Conservation (phyloP, 768 basidiomycete genomes). For the Piloderma croceum region DNA sequence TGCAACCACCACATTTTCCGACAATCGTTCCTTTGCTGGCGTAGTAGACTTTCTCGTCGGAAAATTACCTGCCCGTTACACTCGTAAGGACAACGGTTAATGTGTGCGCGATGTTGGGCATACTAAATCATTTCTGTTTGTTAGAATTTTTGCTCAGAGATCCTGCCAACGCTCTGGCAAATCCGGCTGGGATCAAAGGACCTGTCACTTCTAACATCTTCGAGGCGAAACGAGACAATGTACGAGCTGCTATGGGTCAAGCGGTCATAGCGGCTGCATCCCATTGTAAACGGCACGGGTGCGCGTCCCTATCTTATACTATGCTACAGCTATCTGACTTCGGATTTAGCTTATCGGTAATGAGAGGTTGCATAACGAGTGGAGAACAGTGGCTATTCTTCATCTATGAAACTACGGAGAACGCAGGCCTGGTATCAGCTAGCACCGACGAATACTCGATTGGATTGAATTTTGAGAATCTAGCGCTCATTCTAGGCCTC, state of each 20-base stretch:
- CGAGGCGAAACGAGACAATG: slow-evolving; percentile 16
- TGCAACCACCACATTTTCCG: slow-evolving; percentile 14
- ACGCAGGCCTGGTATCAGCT: slow-evolving; percentile 3
- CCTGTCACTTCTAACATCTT: slow-evolving; percentile 13
- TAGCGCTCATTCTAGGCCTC: slow-evolving; percentile 11
- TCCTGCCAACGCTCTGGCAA: slow-evolving; percentile 8
- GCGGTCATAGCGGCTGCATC: slow-evolving; percentile 14
- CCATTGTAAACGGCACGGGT: slow-evolving; percentile 10
- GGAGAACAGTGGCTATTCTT: slow-evolving; percentile 15
- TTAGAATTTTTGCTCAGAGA: slow-evolving; percentile 12
- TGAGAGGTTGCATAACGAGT: slow-evolving; percentile 11
- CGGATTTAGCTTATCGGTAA: slow-evolving; percentile 6
- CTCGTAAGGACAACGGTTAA: too few species aligned
- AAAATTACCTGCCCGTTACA: slow-evolving; percentile 10
- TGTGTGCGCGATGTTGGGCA: too few species aligned
- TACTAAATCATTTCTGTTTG: too few species aligned
- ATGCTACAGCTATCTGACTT: too few species aligned
- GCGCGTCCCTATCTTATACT: slow-evolving; percentile 1
- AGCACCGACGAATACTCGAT: slow-evolving; percentile 6
- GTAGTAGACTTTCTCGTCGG: too few species aligned
- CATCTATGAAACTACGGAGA: slow-evolving; percentile 5
- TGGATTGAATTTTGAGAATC: slow-evolving; percentile 5
- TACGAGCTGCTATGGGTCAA: slow-evolving; percentile 10
- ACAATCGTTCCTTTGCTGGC: slow-evolving; percentile 13
- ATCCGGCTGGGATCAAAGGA: slow-evolving; percentile 8